phyloP scores from a whole-genome alignment of 2,329 filamentous ascomycete genomes.

The Pseudogymnoascus sp. region DNA sequence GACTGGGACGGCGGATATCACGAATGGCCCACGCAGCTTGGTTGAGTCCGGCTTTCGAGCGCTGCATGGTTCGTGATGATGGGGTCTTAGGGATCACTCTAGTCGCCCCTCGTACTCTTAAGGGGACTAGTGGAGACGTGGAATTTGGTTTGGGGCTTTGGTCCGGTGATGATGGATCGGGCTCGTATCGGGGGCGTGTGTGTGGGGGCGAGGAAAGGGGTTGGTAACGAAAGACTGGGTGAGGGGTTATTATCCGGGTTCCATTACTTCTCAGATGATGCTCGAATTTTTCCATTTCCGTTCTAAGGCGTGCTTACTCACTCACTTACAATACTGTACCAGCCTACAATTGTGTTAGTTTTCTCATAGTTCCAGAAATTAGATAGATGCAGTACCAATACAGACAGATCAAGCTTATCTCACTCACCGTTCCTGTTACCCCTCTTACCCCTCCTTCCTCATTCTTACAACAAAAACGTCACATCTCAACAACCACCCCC shows the following conservation, averaged over 20 bases:
- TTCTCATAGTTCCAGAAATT: background rate
- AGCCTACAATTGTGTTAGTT: conserved; percentile 4
- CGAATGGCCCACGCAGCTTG: conserved; percentile 47
- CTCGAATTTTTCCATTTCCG: background rate
- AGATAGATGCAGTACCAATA: background rate
- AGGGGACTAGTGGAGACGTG: background rate
- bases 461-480: background rate
- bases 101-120: background rate
- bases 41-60: conserved; percentile 50
- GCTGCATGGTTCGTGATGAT: conserved; percentile 34
- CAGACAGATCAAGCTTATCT: background rate
- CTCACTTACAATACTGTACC: background rate
- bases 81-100: background rate
- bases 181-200: background rate
- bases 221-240: background rate
- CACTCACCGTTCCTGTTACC: background rate
- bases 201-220: background rate
- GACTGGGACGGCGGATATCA: conserved; percentile 64
- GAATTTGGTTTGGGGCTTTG: conserved; percentile 1
- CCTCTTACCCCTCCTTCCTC: background rate
- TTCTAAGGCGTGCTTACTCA: background rate
- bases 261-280: conserved; percentile 5
- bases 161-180: conserved; percentile 4
- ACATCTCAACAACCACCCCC: background rate
- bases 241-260: background rate